These are phyloP conservation scores for Polyplosphaeria fusca DNA, from an alignment of 495 filamentous ascomycete species.

Conservation along the genomic window DNA sequence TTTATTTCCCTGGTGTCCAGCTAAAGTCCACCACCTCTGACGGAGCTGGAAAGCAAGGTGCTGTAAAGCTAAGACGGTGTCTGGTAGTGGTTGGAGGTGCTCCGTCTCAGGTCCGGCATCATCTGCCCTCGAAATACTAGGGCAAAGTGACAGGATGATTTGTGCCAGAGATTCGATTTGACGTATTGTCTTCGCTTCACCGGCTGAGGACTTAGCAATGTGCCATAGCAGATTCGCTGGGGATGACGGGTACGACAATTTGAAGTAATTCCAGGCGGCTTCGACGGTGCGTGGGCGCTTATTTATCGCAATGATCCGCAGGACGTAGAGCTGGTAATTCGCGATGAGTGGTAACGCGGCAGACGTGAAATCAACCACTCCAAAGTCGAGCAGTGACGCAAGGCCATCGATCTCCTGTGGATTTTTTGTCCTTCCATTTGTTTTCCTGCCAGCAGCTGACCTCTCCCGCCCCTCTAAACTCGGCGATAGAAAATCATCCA, in stretches of 20 bases:
- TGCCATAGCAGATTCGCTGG: slow-evolving; percentile 61
- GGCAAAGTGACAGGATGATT: slow-evolving; percentile 60
- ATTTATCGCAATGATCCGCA: slow-evolving; percentile 50
- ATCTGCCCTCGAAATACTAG: slow-evolving; percentile 53
- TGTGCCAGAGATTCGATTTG: slow-evolving; percentile 71
- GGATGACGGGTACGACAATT: slow-evolving; percentile 54
- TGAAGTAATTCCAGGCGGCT: slow-evolving; percentile 40
- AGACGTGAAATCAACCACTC: slow-evolving; percentile 19
- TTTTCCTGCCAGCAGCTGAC: slow-evolving; percentile 10
- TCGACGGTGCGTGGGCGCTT: slow-evolving; percentile 39
- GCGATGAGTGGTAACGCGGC: slow-evolving; percentile 37
- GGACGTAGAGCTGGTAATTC: slow-evolving; percentile 46
- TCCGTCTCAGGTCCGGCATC: slow-evolving; percentile 49
- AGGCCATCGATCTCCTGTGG: slow-evolving; percentile 45
- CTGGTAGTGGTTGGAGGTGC: slow-evolving; percentile 56
- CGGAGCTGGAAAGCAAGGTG: slow-evolving; percentile 63
- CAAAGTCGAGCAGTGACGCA: slow-evolving; percentile 63
- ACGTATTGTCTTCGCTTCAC: slow-evolving; percentile 58
- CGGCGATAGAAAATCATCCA: slow-evolving; percentile 42
- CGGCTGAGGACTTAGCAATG: slow-evolving; percentile 47
- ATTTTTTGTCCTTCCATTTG: slow-evolving; percentile 25
- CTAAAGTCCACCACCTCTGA: slow-evolving; percentile 66
- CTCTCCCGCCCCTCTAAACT: slow-evolving; percentile 1
- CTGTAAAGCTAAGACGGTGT: slow-evolving; percentile 61
- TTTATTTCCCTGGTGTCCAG: slow-evolving; percentile 64